Evolutionary conservation across 176 grass and related monocot genomes (phyloP).

Genomic region (Juncus effusus): DNA sequence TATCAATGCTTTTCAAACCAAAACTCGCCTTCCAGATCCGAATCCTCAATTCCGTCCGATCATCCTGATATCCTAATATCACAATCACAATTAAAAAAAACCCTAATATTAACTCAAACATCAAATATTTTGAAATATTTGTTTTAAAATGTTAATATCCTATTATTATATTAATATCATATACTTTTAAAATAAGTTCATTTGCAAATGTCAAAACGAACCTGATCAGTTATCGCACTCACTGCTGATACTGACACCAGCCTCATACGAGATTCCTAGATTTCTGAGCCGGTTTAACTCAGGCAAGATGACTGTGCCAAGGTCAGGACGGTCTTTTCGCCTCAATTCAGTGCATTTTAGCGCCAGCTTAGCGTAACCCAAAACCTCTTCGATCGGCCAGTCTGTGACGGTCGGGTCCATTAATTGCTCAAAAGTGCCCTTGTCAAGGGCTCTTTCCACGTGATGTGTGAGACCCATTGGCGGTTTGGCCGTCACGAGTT

Average conservation of each 20-base stretch:
- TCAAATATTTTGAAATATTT: too few relatives aligned
- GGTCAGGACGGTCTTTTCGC: conserved; percentile 64
- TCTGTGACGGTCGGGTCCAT: conserved; percentile 63
- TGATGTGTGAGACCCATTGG: conserved; percentile 92
- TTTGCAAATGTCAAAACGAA: neutral
- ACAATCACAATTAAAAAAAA: too few relatives aligned
- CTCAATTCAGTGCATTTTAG: conserved; percentile 83
- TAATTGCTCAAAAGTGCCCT: conserved; percentile 55
- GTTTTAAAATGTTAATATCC: too few relatives aligned
- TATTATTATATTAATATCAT: too few relatives aligned
- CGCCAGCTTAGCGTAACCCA: conserved; percentile 61
- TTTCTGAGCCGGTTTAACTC: conserved; percentile 91
- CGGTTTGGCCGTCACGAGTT: conserved; percentile 61
- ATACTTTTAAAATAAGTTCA: too few relatives aligned
- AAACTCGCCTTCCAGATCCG: too few relatives aligned
- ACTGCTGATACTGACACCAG: neutral
- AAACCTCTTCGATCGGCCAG: conserved; percentile 78
- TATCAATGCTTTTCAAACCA: too few relatives aligned
- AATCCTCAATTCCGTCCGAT: neutral
- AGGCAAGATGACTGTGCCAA: conserved; percentile 73
- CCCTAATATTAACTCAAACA: too few relatives aligned
- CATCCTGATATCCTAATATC: neutral
- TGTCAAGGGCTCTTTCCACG: conserved; percentile 72
- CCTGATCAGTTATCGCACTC: neutral
- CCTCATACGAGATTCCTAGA: conserved; percentile 58